Evolutionary conservation across 1,284 basidiomycete genomes (phyloP).

Genomic region (Irpex sp.): DNA sequence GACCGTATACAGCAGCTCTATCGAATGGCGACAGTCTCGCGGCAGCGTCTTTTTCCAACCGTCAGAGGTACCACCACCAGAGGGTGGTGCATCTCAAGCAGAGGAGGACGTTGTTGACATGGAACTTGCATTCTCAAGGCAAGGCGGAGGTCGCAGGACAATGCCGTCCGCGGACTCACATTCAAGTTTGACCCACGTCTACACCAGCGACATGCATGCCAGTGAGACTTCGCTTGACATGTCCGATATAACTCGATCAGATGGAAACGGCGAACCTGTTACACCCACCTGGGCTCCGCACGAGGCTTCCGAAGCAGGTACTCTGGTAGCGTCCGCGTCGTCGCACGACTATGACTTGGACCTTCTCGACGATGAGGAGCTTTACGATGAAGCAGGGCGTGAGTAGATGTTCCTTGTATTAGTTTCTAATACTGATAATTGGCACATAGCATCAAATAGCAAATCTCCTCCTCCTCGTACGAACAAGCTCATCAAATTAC

Average conservation of each 20-base stretch:
- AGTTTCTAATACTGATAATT: background rate
- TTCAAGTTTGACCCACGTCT: slow-evolving; percentile 18
- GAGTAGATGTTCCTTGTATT: slow-evolving; percentile 15
- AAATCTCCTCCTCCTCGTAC: slow-evolving; percentile 35
- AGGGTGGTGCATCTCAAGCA: slow-evolving; percentile 25
- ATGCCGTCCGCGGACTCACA: slow-evolving; percentile 17
- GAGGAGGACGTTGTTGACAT: slow-evolving; percentile 63
- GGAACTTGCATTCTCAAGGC: slow-evolving; percentile 46
- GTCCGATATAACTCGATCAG: slow-evolving; percentile 24
- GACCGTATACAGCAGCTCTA: slow-evolving; percentile 67
- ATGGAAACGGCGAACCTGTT: slow-evolving; percentile 21
- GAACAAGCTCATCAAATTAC: slow-evolving; percentile 67
- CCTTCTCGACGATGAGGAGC: slow-evolving; percentile 23
- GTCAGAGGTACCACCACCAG: slow-evolving; percentile 31
- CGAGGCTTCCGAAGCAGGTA: slow-evolving; percentile 19
- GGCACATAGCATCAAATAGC: slow-evolving; percentile 15
- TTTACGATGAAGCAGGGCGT: slow-evolving; percentile 35
- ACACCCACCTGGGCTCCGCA: slow-evolving; percentile 25
- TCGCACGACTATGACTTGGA: slow-evolving; percentile 15
- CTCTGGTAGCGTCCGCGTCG: slow-evolving; percentile 15
- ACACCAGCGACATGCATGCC: slow-evolving; percentile 20
- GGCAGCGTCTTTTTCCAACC: slow-evolving; percentile 56
- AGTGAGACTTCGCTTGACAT: slow-evolving; percentile 26
- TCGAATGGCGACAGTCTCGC: slow-evolving; percentile 70
- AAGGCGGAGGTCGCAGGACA: slow-evolving; percentile 19